These are phyloP conservation scores for Lepidopterella palustris DNA, from an alignment of 495 filamentous ascomycete genomes.

Conservation along the genomic window DNA sequence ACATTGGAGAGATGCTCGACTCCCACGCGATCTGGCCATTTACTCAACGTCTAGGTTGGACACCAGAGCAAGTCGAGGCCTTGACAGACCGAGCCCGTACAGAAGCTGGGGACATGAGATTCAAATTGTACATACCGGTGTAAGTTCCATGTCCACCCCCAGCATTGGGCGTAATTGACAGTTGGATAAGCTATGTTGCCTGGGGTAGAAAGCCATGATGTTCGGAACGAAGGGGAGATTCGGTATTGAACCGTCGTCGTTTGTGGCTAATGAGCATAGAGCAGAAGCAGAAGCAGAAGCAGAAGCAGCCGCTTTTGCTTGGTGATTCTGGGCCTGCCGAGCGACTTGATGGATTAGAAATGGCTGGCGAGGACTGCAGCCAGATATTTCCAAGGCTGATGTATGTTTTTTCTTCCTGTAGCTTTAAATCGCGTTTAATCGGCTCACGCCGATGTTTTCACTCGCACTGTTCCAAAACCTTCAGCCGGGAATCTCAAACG, in stretches of 20 bases:
- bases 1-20: constrained; percentile 28
- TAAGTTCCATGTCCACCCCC: constrained; percentile 12
- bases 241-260: neutral
- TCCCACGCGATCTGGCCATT: constrained; percentile 32
- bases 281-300: too few relatives aligned
- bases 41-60: constrained; percentile 24
- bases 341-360: neutral
- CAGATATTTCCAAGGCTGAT: neutral
- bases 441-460: neutral
- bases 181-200: constrained; percentile 17
- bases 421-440: neutral
- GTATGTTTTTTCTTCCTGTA: neutral
- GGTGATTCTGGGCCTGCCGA: neutral
- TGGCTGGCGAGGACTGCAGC: neutral
- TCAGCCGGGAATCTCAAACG: too few relatives aligned
- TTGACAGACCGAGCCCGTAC: constrained; percentile 24
- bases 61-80: constrained; percentile 19
- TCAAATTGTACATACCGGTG: constrained; percentile 33
- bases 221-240: neutral
- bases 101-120: constrained; percentile 23
- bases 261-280: neutral
- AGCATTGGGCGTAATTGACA: neutral
- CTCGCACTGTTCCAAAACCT: neutral
- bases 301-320: too few relatives aligned
- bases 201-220: constrained; percentile 20